phyloP scores from a whole-genome alignment of 768 basidiomycete genomes.

The Leccinum boreale region DNA sequence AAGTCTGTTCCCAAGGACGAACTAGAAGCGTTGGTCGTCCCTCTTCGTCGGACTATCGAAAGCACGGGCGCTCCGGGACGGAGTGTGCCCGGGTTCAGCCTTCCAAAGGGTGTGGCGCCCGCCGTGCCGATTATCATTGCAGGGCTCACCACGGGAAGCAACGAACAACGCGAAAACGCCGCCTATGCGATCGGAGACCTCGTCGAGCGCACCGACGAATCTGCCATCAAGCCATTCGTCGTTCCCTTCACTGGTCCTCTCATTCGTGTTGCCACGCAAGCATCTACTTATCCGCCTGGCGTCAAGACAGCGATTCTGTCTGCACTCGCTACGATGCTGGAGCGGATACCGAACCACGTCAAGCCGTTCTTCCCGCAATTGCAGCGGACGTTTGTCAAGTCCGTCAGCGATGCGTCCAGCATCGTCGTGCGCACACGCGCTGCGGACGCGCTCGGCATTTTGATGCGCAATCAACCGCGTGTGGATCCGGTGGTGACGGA shows the following conservation, averaged over 20 bases:
- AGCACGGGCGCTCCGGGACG: conserved; percentile 74
- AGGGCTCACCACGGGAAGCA: conserved; percentile 90
- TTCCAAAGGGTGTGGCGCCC: conserved; percentile 79
- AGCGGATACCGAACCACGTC: conserved; percentile 82
- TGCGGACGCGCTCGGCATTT: conserved; percentile 57
- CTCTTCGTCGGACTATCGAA: conserved; percentile 86
- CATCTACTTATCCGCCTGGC: conserved; percentile 84
- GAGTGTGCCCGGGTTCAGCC: conserved; percentile 80
- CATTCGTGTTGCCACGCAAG: conserved; percentile 90
- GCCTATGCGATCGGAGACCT: conserved; percentile 97
- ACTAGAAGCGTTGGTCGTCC: conserved; percentile 84
- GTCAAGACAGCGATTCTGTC: conserved; percentile 91
- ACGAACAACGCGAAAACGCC: conserved; percentile 93
- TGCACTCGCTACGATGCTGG: conserved; percentile 82
- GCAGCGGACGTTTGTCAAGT: conserved; percentile 95
- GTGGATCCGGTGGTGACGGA: conserved; percentile 96
- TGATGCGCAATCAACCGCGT: conserved; percentile 88
- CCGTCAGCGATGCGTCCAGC: conserved; percentile 76
- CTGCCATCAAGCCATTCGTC: conserved; percentile 90
- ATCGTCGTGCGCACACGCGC: conserved; percentile 66
- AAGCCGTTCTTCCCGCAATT: conserved; percentile 99
- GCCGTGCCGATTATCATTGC: conserved; percentile 86
- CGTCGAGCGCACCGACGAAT: conserved; percentile 81
- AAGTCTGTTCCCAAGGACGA: conserved; percentile 93
- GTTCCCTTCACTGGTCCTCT: conserved; percentile 95